Conservation (phyloP, 768 basidiomycete species). For the Tylopilus sp. region DNA sequence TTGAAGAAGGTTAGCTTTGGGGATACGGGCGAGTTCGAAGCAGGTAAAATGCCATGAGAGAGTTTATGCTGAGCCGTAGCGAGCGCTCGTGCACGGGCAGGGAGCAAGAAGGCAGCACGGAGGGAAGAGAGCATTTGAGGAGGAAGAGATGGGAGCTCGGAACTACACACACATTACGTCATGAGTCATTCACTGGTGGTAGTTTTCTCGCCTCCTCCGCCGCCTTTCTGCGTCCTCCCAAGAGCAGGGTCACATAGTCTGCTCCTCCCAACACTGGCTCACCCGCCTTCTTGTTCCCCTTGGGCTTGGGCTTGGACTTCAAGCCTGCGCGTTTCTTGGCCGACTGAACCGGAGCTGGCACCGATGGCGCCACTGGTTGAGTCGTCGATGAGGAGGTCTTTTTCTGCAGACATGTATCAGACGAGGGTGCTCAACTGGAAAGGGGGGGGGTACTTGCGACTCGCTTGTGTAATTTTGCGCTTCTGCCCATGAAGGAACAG, state of each 20-base stretch:
- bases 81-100: slow-evolving; percentile 12
- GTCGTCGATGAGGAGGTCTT: slow-evolving; percentile 14
- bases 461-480: slow-evolving; percentile 35
- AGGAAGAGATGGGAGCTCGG: slow-evolving; percentile 12
- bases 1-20: slow-evolving; percentile 77
- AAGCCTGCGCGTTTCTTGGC: slow-evolving; percentile 28
- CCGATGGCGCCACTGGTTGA: neutral
- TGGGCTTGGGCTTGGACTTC: slow-evolving; percentile 24
- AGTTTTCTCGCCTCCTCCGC: slow-evolving; percentile 50
- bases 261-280: slow-evolving; percentile 61
- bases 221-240: slow-evolving; percentile 68
- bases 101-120: neutral
- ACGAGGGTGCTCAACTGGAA: neutral
- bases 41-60: slow-evolving; percentile 35
- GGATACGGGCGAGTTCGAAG: slow-evolving; percentile 58
- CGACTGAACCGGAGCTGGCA: slow-evolving; percentile 10
- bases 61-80: slow-evolving; percentile 13
- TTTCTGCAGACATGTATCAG: slow-evolving; percentile 17
- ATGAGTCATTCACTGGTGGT: neutral
- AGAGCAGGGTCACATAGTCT: slow-evolving; percentile 71
- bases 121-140: slow-evolving; percentile 13
- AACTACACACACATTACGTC: slow-evolving; percentile 18
- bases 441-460: slow-evolving; percentile 26
- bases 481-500: slow-evolving; percentile 28
- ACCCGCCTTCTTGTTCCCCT: neutral